Evolutionary conservation across 1,139 yeast genomes (phyloP), one percentile per base, ranked within the genome.

Genomic region (Suhomyces anneliseae): DNA sequence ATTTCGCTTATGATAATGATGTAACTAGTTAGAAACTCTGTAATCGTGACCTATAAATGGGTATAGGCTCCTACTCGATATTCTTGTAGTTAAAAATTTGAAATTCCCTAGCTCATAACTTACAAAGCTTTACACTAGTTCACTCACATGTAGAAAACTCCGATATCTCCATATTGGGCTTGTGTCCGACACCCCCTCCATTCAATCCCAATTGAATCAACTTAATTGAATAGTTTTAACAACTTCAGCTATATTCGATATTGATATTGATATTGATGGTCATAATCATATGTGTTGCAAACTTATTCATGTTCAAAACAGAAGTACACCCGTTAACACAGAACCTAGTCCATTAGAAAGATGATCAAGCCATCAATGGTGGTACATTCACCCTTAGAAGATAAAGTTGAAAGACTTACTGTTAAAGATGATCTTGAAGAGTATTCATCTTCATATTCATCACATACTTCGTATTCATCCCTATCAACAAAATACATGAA

Each of bases 401-500:
- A 29, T 11, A 29, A 9, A 9, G n/a, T 29, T 29, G 32, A 29
- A 29, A 29, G n/a, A 11, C 32, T 29, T 11, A 29, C 7, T 29
- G n/a, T 29, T 4, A 29, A 29, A 29, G 32, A 29, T 29, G 32
- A 29, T 29, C 32, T 5, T 9, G 32, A 29, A 2, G 45, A 43
- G 2, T 15, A 37, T 7, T 29, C 43, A 2, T 37, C 47, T 12
- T 27, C 27, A 8, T 40, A 40, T 38, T 26, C 39, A 9, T 40
- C 47, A 11, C 14, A 34, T 11, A 32, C 19, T 36, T 31, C 45
- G 6, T 32, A 11, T 8, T n/a, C 37, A 11, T 14, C 39, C 8
- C 36, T 35, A 24, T 5, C 27, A 12, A 27, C n/a, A 5, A 24
- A 29, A 24, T 69, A 68, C 56, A 43, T 54, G 35, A 65, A 61